Evolutionary conservation across 2,329 filamentous ascomycete genomes (phyloP), one percentile per base, ranked within the genome.

Genomic region (Penicillium thymicola): DNA sequence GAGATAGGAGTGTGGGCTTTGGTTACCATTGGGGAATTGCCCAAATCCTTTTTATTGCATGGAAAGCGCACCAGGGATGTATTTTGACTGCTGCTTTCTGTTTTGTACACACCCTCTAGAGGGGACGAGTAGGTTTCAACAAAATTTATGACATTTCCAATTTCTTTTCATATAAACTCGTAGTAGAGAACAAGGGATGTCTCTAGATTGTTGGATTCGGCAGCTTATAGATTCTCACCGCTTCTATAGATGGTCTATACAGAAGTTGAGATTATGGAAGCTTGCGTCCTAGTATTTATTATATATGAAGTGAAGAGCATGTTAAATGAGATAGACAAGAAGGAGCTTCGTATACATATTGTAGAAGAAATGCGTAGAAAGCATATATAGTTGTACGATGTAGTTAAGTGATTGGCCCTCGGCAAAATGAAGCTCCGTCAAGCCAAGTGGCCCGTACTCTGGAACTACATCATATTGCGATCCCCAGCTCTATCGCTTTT

Each of bases 361-460:
- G 6, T 37, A n/a, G 18, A 34, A 45, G 23, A 25, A 8, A 47
- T 25, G 44, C 5, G 10, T 34, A 25, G 21, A 2, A 46, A 13
- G 9, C 30, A 23, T 32, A 32, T 9, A 21, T 21, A 21, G 21
- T 21, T 21, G 21, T 21, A 21, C 47, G 16, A 51, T 36, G 51
- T 52, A 49, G 3, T 3, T 21, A 21, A 21, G 54, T 66, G 59
- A 59, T 61, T 61, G 50, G 58, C 57, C 56, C 27, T 71, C 69
- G 70, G 70, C 58, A 64, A 67, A 72, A 72, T 67, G 64, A 70
- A 72, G 62, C 68, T 71, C 70, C 70, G 70, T 69, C 59, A 64
- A 65, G 70, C 68, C 70, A 73, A 70, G 71, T 73, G 71, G 70
- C 70, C 70, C 64, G 64, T 70, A 55, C 52, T 42, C 23, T 66